Conservation (phyloP, 2,329 filamentous ascomycete genomes). For the Trichoderma koningiopsis region DNA sequence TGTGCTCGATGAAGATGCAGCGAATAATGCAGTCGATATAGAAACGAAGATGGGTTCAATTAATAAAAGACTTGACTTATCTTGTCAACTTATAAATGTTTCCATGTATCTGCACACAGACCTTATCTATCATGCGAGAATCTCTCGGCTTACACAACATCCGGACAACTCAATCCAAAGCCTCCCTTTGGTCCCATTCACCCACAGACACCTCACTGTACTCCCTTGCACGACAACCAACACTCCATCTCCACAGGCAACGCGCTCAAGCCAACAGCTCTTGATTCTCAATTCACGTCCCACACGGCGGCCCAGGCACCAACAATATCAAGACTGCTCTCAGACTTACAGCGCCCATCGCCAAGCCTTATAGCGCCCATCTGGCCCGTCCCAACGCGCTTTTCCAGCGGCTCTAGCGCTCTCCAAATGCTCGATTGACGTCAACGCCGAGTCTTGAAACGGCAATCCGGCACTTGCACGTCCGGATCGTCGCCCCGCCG, state of each 20-base stretch:
- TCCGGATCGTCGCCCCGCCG: not conserved
- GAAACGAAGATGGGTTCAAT: too few relatives aligned
- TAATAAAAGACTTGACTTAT: too few relatives aligned
- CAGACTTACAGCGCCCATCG: not conserved
- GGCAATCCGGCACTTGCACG: not conserved
- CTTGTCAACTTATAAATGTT: too few relatives aligned
- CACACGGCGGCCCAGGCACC: not conserved
- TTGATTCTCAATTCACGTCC: not conserved
- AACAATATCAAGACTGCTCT: not conserved
- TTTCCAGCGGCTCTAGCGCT: not conserved
- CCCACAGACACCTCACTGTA: not conserved
- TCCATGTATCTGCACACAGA: too few relatives aligned
- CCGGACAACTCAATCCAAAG: not conserved
- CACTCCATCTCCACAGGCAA: not conserved
- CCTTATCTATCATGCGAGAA: too few relatives aligned
- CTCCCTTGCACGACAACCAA: not conserved
- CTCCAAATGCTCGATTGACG: not conserved
- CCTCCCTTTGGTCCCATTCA: not conserved
- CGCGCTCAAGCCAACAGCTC: not conserved
- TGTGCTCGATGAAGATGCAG: too few relatives aligned
- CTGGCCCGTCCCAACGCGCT: not conserved
- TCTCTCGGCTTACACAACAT: not conserved
- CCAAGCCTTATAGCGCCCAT: not conserved
- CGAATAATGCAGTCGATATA: too few relatives aligned
- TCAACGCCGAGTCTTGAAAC: not conserved